Base-by-base conservation (phyloP, 495 filamentous ascomycete genomes). In the Sabuloglossum arenarium region DNA sequence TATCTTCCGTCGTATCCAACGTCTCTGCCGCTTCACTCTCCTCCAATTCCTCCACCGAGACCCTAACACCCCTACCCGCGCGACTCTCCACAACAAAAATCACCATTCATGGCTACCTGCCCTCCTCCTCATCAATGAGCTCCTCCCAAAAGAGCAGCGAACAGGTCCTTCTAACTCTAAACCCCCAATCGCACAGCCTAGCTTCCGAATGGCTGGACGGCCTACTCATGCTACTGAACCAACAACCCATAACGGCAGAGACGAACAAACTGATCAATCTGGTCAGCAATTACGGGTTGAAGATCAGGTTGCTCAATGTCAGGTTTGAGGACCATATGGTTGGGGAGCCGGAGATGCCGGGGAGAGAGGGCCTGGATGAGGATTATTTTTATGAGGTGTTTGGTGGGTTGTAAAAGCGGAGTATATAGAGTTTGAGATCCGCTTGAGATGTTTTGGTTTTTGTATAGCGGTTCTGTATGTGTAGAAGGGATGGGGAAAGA, bases 191-290 rank as follows among this genome's bases (percentile, higher is more conserved):
- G 29, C 85, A 91, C 61, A 85, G 79, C 58, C 65, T 89, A 24
- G 93, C 91, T 11, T 89, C 89, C 1, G 93, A 99, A 67, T 99
- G 91, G 91, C 71, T 97, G 0, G 93, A 99, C 65, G 93, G 93
- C 0, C 69, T 99, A 52, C 77, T 96, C 25, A 94, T 99, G 88
- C 70, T 99, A 42, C 74, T 99, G 30, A 86, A 88, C 64, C 91
- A 99, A 65, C 53, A 45, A 23, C 80, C 91, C 11, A 94, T 99
- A 67, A 99, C 93, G n/a, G 75, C 85, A 23, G 90, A 97, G 67
- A 97, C 91, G 6, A 85, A 79, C 61, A 91, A 89, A 65, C 70
- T 97, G 53, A 83, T 95, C 55, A 78, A 81, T 37, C 68, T 95
- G 60, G 82, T 99, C 28, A 76, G 79, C 59, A 84, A 90, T 59